Conservation (phyloP, 177 flowering plant species). For the Vitis hybrid region DNA sequence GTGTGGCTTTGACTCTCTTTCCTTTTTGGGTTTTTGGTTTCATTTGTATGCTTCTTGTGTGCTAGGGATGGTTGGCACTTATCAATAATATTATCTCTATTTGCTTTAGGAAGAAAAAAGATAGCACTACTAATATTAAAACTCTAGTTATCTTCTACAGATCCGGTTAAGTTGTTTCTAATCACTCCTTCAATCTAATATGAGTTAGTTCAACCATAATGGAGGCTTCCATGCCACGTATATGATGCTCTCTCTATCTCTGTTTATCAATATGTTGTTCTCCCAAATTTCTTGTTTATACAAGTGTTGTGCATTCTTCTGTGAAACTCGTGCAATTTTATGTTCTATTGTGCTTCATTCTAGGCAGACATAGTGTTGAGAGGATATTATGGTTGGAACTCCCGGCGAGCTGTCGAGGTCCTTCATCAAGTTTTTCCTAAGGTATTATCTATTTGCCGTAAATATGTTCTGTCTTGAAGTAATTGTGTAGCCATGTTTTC, state of each 20-base stretch:
- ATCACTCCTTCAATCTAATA: too few species aligned
- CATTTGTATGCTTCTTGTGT: too few species aligned
- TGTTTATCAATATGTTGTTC: background rate
- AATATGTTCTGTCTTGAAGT: background rate
- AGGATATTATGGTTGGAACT: constrained; percentile 83
- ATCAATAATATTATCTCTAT: too few species aligned
- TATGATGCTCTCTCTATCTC: background rate
- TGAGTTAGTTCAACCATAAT: too few species aligned
- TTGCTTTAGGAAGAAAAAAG: too few species aligned
- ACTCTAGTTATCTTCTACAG: too few species aligned
- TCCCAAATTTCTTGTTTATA: background rate
- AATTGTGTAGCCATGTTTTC: background rate
- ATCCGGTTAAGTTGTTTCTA: too few species aligned
- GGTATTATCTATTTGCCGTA: constrained; percentile 32
- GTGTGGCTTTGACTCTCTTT: too few species aligned
- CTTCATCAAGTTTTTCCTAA: constrained; percentile 75
- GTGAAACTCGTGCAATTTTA: background rate
- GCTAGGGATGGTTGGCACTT: too few species aligned
- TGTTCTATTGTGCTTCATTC: constrained; percentile 1
- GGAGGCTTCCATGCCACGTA: too few species aligned
- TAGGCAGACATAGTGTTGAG: constrained; percentile 78
- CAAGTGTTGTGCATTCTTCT: background rate
- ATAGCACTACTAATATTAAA: too few species aligned
- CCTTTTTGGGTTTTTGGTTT: too few species aligned
- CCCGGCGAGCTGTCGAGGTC: constrained; percentile 73